Evolutionary conservation across 352 stramenopile genomes (phyloP).

Genomic region (Saprolegnia parasitica): DNA sequence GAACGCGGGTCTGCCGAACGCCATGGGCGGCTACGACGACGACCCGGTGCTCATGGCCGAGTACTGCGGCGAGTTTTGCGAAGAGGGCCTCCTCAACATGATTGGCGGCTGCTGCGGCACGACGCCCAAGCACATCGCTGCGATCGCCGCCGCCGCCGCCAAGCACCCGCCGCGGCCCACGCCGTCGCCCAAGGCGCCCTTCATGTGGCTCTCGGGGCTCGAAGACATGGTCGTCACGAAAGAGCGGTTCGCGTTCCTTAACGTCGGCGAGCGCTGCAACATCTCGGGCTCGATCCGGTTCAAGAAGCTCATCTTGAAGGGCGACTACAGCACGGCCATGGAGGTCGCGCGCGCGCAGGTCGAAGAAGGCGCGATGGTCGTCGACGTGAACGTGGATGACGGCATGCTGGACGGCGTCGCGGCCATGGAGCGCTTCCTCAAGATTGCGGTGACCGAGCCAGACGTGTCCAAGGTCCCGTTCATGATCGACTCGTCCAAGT

Average conservation of each 20-base stretch:
- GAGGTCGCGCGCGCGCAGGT: conserved; percentile 96
- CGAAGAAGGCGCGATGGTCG: conserved; percentile 95
- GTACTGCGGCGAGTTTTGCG: conserved; percentile 92
- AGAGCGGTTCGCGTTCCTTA: conserved; percentile 93
- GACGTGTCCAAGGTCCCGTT: conserved; percentile 96
- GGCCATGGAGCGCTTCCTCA: conserved; percentile 97
- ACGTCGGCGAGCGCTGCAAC: conserved; percentile 96
- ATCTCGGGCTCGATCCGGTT: conserved; percentile 94
- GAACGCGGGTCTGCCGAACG: conserved; percentile 96
- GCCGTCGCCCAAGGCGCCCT: conserved; percentile 76
- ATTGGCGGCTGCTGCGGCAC: conserved; percentile 96
- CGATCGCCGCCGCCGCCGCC: conserved; percentile 74
- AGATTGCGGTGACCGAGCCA: conserved; percentile 95
- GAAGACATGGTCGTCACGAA: conserved; percentile 93
- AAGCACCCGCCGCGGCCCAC: conserved; percentile 81
- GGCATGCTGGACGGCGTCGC: conserved; percentile 94
- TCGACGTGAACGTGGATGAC: conserved; percentile 98
- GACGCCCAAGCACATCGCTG: conserved; percentile 92
- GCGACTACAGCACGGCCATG: conserved; percentile 94
- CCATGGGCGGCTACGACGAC: conserved; percentile 97
- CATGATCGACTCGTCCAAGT: conserved; percentile 98
- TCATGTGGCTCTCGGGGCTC: conserved; percentile 95
- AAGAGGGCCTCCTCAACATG: conserved; percentile 95
- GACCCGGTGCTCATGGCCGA: conserved; percentile 90
- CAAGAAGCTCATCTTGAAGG: conserved; percentile 94